Evolutionary conservation across 345 rosid genomes (phyloP).

Genomic region (Euphorbia tirucalli): DNA sequence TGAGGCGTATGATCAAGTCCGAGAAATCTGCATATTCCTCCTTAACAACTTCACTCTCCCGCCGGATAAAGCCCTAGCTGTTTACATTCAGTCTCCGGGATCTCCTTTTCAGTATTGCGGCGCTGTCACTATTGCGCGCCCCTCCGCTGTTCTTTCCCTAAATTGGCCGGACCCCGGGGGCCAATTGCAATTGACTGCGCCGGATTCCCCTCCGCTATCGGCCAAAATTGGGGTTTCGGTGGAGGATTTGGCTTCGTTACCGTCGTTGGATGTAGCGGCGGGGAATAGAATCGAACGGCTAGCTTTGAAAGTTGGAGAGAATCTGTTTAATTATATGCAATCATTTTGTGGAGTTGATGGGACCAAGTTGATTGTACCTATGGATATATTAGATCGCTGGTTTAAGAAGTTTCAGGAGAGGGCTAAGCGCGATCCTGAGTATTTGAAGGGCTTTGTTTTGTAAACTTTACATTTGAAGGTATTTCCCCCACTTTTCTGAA

Average conservation of each 20-base stretch:
- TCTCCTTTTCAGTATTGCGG: constrained; percentile 81
- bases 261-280: constrained; percentile 71
- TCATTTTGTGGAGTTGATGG: constrained; percentile 94
- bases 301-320: constrained; percentile 96
- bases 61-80: constrained; percentile 86
- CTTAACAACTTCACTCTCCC: constrained; percentile 76
- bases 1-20: constrained; percentile 77
- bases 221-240: constrained; percentile 93
- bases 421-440: constrained; percentile 87
- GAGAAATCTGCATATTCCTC: constrained; percentile 83
- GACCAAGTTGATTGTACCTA: constrained; percentile 78
- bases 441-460: constrained; percentile 69
- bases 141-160: constrained; percentile 81
- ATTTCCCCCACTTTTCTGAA: neutral
- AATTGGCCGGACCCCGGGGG: constrained; percentile 87
- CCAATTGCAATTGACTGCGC: constrained; percentile 60
- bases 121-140: constrained; percentile 72
- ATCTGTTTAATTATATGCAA: constrained; percentile 91
- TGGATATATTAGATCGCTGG: constrained; percentile 96
- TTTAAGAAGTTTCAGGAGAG: constrained; percentile 91
- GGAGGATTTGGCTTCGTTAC: constrained; percentile 58
- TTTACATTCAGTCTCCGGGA: constrained; percentile 88
- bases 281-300: constrained; percentile 73
- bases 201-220: constrained; percentile 51
- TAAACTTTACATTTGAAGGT: constrained; percentile 25